These are phyloP conservation scores for Phytophthora cajani DNA, from an alignment of 352 stramenopile species.

Conservation along the genomic window DNA sequence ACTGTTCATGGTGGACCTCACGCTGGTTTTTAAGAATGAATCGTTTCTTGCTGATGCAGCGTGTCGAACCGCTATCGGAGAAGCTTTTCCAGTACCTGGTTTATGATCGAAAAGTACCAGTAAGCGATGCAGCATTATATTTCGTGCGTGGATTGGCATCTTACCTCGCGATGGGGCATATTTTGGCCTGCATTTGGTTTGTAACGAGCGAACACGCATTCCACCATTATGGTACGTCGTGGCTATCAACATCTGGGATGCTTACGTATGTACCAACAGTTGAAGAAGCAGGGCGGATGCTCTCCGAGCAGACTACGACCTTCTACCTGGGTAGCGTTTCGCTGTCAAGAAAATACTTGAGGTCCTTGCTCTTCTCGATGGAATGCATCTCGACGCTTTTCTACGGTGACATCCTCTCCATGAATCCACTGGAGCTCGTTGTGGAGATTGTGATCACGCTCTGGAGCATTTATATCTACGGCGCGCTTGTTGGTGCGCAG, in stretches of 20 bases:
- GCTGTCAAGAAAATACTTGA: slow-evolving; percentile 66
- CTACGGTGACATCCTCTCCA: slow-evolving; percentile 74
- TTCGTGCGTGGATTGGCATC: slow-evolving; percentile 54
- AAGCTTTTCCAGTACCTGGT: slow-evolving; percentile 66
- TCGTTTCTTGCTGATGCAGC: slow-evolving; percentile 49
- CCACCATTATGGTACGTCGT: slow-evolving; percentile 55
- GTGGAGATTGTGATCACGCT: slow-evolving; percentile 66
- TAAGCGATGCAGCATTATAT: slow-evolving; percentile 49
- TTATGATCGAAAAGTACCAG: slow-evolving; percentile 59
- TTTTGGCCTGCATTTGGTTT: slow-evolving; percentile 73
- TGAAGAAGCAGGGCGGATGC: slow-evolving; percentile 19
- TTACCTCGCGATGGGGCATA: slow-evolving; percentile 70
- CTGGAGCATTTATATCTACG: slow-evolving; percentile 77
- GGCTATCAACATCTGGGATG: slow-evolving; percentile 72
- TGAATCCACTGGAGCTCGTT: slow-evolving; percentile 69
- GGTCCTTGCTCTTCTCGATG: slow-evolving; percentile 68
- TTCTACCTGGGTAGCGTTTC: slow-evolving; percentile 37
- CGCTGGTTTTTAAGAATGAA: slow-evolving; percentile 65
- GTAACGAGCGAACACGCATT: slow-evolving; percentile 48
- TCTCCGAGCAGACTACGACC: slow-evolving; percentile 21
- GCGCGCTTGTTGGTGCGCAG: slow-evolving; percentile 66
- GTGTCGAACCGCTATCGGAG: slow-evolving; percentile 51
- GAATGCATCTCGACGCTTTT: slow-evolving; percentile 77
- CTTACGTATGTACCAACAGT: slow-evolving; percentile 33
- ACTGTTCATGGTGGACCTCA: slow-evolving; percentile 41